A percentile compares a stretch with the other conserved stretches of the same genome.
Evolutionary conservation across 257 asterid genomes (phyloP).

Genomic region (Plantago ovata): DNA sequence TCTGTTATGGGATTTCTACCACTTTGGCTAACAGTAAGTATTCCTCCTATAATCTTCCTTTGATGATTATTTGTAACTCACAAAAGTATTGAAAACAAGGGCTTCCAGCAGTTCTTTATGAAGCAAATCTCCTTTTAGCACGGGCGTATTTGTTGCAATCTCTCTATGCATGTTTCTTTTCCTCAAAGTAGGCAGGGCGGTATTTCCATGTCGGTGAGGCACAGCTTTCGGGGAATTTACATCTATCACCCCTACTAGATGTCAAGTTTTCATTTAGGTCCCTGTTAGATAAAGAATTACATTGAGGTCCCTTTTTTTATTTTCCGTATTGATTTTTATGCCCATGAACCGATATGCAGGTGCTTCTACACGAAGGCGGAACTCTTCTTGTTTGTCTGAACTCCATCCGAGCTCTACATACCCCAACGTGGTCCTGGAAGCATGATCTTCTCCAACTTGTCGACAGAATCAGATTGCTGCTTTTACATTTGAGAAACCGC

Average conservation of each 20-base stretch:
- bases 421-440: constrained; percentile 82
- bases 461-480: constrained; percentile 30
- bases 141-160: too few relatives aligned
- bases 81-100: too few relatives aligned
- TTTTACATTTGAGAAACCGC: constrained; percentile 17
- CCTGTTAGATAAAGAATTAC: too few relatives aligned
- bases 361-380: constrained; percentile 95
- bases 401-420: constrained; percentile 82
- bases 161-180: too few relatives aligned
- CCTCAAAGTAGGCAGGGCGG: too few relatives aligned
- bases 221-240: too few relatives aligned
- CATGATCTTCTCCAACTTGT: constrained; percentile 41
- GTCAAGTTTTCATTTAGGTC: too few relatives aligned
- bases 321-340: not conserved
- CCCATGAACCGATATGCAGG: constrained; percentile 40
- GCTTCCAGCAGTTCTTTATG: too few relatives aligned
- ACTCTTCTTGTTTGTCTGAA: constrained; percentile 89
- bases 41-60: not conserved
- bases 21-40: constrained; percentile 84
- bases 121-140: too few relatives aligned
- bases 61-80: not conserved
- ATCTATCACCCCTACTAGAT: too few relatives aligned
- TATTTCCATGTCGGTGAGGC: too few relatives aligned
- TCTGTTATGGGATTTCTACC: constrained; percentile 88
- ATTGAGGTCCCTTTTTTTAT: not conserved